Conservation (phyloP, 2,329 filamentous ascomycete genomes). For the Neurospora crassa region DNA sequence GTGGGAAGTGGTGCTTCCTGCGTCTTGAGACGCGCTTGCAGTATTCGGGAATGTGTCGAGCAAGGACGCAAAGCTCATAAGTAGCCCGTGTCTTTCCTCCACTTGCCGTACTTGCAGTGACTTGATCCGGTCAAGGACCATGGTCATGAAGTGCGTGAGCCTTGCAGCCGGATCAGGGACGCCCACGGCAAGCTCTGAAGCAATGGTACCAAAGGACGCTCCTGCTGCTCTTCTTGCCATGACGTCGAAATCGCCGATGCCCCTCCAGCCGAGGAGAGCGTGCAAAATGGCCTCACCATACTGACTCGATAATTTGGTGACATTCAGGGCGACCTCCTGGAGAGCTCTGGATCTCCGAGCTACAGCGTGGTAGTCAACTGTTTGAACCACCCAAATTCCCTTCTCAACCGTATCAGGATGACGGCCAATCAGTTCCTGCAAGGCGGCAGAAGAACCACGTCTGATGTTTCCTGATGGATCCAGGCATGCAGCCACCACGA, state of each 20-base stretch:
- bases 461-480: conserved; percentile 91
- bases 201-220: conserved; percentile 54
- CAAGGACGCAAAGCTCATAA: conserved; percentile 52
- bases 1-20: conserved; percentile 7
- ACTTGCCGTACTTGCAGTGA: conserved; percentile 47
- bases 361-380: conserved; percentile 87
- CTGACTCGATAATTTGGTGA: conserved; percentile 57
- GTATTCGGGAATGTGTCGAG: conserved; percentile 37
- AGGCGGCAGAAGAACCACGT: conserved; percentile 80
- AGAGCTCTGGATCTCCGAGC: conserved; percentile 79
- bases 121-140: conserved; percentile 35
- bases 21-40: background rate
- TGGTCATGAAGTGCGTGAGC: conserved; percentile 26
- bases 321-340: conserved; percentile 61
- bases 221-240: conserved; percentile 65
- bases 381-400: conserved; percentile 80
- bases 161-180: conserved; percentile 14
- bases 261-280: conserved; percentile 74
- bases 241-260: conserved; percentile 71
- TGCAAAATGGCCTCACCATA: conserved; percentile 62
- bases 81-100: conserved; percentile 59
- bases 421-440: conserved; percentile 88
- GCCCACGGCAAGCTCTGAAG: conserved; percentile 27
- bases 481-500: conserved; percentile 72
- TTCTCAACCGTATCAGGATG: conserved; percentile 77